These are phyloP conservation scores for Tremella fuciformis DNA, from an alignment of 768 basidiomycete species.

Conservation along the genomic window DNA sequence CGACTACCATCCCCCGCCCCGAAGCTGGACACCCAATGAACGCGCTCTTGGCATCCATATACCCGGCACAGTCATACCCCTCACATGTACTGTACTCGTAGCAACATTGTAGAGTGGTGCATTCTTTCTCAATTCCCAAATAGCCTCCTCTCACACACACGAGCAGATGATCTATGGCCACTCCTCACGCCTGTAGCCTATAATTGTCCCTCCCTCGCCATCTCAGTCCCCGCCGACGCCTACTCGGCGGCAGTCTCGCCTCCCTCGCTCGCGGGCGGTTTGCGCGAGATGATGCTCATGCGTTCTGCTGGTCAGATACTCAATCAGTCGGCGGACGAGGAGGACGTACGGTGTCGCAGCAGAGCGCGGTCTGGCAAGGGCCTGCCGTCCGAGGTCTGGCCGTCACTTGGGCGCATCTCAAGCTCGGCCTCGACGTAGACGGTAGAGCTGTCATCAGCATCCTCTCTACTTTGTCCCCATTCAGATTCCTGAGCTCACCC, in stretches of 20 bases:
- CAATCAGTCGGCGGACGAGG: neutral
- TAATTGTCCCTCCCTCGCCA: too few relatives aligned
- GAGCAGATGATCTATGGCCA: too few relatives aligned
- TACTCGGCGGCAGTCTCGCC: constrained; percentile 6
- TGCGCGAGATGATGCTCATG: constrained; percentile 23
- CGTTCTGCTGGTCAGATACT: constrained; percentile 9
- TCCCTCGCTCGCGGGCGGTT: constrained; percentile 20
- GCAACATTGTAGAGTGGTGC: too few relatives aligned
- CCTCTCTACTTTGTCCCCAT: neutral
- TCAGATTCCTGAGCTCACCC: constrained; percentile 24
- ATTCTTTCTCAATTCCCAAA: too few relatives aligned
- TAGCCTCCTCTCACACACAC: too few relatives aligned
- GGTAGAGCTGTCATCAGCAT: constrained; percentile 21
- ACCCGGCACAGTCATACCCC: too few relatives aligned
- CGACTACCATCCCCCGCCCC: too few relatives aligned
- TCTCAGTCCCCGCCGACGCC: neutral
- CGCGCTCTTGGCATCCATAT: too few relatives aligned
- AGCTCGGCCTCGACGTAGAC: constrained; percentile 42
- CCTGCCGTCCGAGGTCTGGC: constrained; percentile 9
- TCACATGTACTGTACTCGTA: too few relatives aligned
- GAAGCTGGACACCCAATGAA: too few relatives aligned
- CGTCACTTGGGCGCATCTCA: constrained; percentile 24
- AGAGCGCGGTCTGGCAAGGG: constrained; percentile 27
- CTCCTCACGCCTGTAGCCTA: too few relatives aligned
- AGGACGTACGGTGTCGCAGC: constrained; percentile 29